Percentiles rank a stretch among this genome's conserved stretches.
Evolutionary conservation across 2,329 filamentous ascomycete genomes (phyloP).

Genomic region (Chrysoporthe cubensis): DNA sequence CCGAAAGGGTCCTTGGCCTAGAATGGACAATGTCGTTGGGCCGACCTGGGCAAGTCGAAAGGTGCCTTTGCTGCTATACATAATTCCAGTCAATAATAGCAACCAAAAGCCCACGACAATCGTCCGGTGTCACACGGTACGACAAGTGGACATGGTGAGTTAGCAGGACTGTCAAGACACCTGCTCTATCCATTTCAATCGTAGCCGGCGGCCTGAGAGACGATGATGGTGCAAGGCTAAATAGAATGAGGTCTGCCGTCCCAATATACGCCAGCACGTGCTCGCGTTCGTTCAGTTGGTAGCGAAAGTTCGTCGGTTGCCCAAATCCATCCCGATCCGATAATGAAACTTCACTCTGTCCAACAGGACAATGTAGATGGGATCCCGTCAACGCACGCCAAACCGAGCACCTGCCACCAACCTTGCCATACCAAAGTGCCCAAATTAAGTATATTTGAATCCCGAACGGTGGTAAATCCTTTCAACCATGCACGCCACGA

Average conservation of each 20-base stretch:
- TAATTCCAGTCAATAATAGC: not conserved
- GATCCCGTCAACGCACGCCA: slow-evolving; percentile 22
- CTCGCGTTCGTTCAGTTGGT: not conserved
- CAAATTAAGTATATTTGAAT: slow-evolving; percentile 23
- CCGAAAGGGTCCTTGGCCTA: too few relatives aligned
- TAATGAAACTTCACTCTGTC: slow-evolving; percentile 20
- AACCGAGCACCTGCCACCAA: slow-evolving; percentile 19
- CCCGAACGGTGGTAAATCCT: slow-evolving; percentile 18
- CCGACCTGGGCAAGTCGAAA: not conserved
- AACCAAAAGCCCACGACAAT: not conserved
- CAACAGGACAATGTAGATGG: slow-evolving; percentile 22
- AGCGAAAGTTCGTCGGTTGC: slow-evolving; percentile 4
- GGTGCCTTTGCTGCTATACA: too few relatives aligned
- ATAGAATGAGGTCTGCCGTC: slow-evolving; percentile 20
- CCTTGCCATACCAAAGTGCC: slow-evolving; percentile 17
- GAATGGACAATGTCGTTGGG: too few relatives aligned
- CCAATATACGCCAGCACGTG: not conserved
- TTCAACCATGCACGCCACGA: slow-evolving; percentile 29
- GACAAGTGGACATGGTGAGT: not conserved
- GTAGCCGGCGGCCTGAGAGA: slow-evolving; percentile 15
- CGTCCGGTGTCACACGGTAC: slow-evolving; percentile 11
- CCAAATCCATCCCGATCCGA: slow-evolving; percentile 15
- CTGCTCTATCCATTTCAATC: slow-evolving; percentile 23
- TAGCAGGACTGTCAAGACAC: slow-evolving; percentile 10
- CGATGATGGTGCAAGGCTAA: slow-evolving; percentile 19